Evolutionary conservation across 2,329 filamentous ascomycete genomes (phyloP), one percentile per base, ranked within the genome.

Genomic region (Fusarium lateritium): DNA sequence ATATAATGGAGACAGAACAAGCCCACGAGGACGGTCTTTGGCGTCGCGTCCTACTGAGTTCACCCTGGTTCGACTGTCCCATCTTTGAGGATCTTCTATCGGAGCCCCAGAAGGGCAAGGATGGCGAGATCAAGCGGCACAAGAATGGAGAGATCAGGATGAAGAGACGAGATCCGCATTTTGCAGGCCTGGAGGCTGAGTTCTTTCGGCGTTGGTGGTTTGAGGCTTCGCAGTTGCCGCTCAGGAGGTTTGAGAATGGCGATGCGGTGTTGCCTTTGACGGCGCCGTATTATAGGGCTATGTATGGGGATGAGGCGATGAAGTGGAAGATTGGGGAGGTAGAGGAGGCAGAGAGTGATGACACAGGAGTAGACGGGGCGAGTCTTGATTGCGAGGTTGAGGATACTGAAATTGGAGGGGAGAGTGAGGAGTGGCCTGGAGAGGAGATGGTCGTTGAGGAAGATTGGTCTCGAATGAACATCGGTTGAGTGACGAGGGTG

Each of bases 1-100:
- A 58, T 24, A 62, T 54, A 22, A 46, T 69, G 7, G 62, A 71
- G n/a, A 61, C 67, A 31, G 33, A 64, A 10, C 58, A 68, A 19
- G 73, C 68, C 15, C 69, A 73, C 36, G 44, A 55, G 13, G 73
- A 76, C 22, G 73, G 76, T 26, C 52, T 73, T 17, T 77, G 75
- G 76, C 56, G 54, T 14, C 33, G 42, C 4, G 40, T 67, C 2
- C 58, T 77, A 8, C 34, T 65, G 19, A 69, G 65, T 9, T 76
- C 73, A 0, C 76, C 76, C 1, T 77, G 76, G 75, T 73, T 67
- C 13, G 64, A 77, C 60, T 75, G 71, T 33, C 69, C 73, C 6
- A 58, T 73, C n/a, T 76, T 77, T 45, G 52, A 62, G 1, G 52
- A 57, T 7, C 47, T 75, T 11, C 11, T 69, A 7, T 6, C 34